Conservation (phyloP, 306 rosid species). For the Lathyrus aphaca region DNA sequence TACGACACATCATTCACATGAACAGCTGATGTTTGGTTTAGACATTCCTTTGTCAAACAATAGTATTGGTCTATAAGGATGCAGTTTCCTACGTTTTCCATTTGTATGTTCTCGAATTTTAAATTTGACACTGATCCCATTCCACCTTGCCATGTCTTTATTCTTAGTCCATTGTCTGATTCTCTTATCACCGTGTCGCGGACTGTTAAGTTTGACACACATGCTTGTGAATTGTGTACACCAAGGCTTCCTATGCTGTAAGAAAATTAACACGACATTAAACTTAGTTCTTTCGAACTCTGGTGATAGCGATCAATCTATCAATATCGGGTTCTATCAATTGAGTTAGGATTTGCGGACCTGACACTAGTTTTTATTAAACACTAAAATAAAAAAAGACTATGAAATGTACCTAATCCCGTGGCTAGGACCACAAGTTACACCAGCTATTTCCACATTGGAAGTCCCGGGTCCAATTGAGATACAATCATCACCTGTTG, state of each 20-base stretch:
- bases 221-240: conserved; percentile 84
- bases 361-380: conserved; percentile 4
- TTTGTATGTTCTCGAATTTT: conserved; percentile 71
- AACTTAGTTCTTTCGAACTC: not conserved
- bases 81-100: conserved; percentile 87
- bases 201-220: conserved; percentile 85
- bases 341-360: no score
- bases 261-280: conserved; percentile 12
- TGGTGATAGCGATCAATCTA: no score
- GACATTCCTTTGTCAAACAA: conserved; percentile 77
- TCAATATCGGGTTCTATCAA: no score
- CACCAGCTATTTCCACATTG: conserved; percentile 74
- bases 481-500: conserved; percentile 93
- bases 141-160: conserved; percentile 99
- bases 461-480: conserved; percentile 88
- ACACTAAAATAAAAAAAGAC: conserved; percentile 1
- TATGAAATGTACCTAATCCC: conserved; percentile 77
- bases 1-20: conserved; percentile 69
- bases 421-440: conserved; percentile 96
- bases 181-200: conserved; percentile 59
- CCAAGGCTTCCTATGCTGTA: conserved; percentile 97
- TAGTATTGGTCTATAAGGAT: conserved; percentile 87
- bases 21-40: conserved; percentile 84
- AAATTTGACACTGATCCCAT: conserved; percentile 70
- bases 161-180: conserved; percentile 88